phyloP scores from a whole-genome alignment of 73 alveolate genomes.

The Paramecium tetraurelia region DNA sequence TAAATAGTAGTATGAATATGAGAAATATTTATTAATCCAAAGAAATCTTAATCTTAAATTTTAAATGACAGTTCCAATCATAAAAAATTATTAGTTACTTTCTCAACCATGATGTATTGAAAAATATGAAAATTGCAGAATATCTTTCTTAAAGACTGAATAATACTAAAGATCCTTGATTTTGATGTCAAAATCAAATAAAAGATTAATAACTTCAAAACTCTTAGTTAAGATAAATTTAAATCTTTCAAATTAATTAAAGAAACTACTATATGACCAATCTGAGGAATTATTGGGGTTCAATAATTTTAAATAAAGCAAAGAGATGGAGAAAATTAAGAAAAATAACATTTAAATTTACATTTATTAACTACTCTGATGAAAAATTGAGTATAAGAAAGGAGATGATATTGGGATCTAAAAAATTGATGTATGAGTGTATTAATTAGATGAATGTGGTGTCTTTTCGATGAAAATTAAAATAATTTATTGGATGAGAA shows the following conservation, averaged over 20 bases:
- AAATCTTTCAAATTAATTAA: not conserved
- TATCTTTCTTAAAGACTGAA: not conserved
- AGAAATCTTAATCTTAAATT: not conserved
- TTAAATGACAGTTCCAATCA: constrained; percentile 5
- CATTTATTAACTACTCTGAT: not conserved
- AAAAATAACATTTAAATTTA: not conserved
- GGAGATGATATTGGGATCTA: not conserved
- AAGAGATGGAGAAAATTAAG: not conserved
- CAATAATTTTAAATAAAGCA: not conserved
- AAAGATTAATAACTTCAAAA: not conserved
- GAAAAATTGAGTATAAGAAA: not conserved
- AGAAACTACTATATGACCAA: not conserved
- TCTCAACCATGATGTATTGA: not conserved
- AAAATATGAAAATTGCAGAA: not conserved
- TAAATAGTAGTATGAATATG: not conserved
- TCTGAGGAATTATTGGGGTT: not conserved
- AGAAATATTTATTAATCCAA: not conserved
- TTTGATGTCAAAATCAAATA: not conserved
- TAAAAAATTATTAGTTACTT: not conserved
- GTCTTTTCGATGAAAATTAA: constrained; percentile 1
- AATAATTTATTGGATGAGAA: constrained; percentile 22
- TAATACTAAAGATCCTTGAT: not conserved
- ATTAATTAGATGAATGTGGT: constrained; percentile 24
- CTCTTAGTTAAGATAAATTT: not conserved
- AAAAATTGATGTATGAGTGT: not conserved